Percentiles rank a stretch among this genome's conserved stretches.
phyloP scores from a whole-genome alignment of 441 rosid genomes.

The Daphne laureola region DNA sequence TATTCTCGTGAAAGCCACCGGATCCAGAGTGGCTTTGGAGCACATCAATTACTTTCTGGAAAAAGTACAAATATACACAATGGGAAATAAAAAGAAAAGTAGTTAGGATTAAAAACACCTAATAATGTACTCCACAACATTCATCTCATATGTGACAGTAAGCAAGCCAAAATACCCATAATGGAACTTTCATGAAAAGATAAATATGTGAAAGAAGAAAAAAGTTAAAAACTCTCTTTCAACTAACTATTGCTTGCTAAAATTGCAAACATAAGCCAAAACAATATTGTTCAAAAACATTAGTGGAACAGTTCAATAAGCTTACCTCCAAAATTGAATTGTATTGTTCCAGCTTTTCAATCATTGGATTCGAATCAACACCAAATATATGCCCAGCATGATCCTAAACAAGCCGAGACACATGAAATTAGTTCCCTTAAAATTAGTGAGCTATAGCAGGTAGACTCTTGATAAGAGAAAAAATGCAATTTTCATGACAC shows the following conservation, averaged over 20 bases:
- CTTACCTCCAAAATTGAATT: conserved; percentile 70
- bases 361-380: conserved; percentile 80
- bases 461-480: neutral
- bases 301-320: conserved; percentile 11
- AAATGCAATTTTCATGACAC: conserved; percentile 1
- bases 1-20: conserved; percentile 80
- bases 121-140: too few relatives aligned
- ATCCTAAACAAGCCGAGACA: conserved; percentile 46
- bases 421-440: conserved; percentile 6
- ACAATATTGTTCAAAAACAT: conserved; percentile 10
- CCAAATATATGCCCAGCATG: conserved; percentile 97
- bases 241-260: too few relatives aligned
- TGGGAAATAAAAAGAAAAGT: too few relatives aligned
- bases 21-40: conserved; percentile 69
- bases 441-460: neutral
- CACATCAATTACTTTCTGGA: conserved; percentile 57
- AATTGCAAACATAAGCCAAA: neutral
- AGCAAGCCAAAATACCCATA: too few relatives aligned
- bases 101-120: too few relatives aligned
- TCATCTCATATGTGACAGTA: too few relatives aligned
- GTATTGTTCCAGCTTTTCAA: conserved; percentile 87
- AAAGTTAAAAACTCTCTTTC: too few relatives aligned
- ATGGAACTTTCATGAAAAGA: too few relatives aligned
- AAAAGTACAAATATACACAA: neutral
- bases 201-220: too few relatives aligned